A percentile compares a stretch with the other conserved stretches of the same genome.
Evolutionary conservation across 1,284 basidiomycete genomes (phyloP).

Genomic region (Mixia osmundae): DNA sequence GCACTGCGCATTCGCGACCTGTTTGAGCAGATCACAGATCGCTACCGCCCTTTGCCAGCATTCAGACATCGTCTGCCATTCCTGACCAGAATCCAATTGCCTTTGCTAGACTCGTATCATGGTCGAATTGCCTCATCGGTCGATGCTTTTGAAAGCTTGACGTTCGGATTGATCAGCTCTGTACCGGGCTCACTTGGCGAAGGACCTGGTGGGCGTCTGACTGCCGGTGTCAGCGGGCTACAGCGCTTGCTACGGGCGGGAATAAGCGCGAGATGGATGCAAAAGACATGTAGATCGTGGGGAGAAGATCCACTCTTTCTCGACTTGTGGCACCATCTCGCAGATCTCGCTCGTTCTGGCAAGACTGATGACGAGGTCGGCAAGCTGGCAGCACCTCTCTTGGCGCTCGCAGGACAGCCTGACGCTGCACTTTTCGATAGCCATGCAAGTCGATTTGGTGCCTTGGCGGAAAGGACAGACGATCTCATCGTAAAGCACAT

Average conservation of each 20-base stretch:
- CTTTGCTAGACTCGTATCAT: conserved; percentile 53
- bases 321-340: conserved; percentile 58
- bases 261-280: conserved; percentile 48
- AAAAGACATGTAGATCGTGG: conserved; percentile 45
- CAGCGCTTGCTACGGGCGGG: conserved; percentile 59
- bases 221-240: conserved; percentile 52
- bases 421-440: conserved; percentile 40
- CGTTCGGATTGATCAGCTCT: conserved; percentile 60
- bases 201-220: conserved; percentile 31
- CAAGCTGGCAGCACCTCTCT: conserved; percentile 26
- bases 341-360: background rate
- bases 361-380: conserved; percentile 7
- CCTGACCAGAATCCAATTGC: conserved; percentile 59
- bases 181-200: conserved; percentile 59
- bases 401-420: background rate
- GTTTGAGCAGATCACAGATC: conserved; percentile 72
- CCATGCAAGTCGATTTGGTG: conserved; percentile 37
- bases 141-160: conserved; percentile 78
- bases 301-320: conserved; percentile 81
- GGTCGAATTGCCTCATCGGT: conserved; percentile 54
- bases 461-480: conserved; percentile 44
- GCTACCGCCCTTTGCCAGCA: conserved; percentile 63
- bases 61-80: conserved; percentile 57
- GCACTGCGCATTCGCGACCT: conserved; percentile 57
- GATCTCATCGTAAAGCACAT: conserved; percentile 62